Evolutionary conservation across 2,329 filamentous ascomycete genomes (phyloP).

Genomic region (Colletotrichum costaricense): DNA sequence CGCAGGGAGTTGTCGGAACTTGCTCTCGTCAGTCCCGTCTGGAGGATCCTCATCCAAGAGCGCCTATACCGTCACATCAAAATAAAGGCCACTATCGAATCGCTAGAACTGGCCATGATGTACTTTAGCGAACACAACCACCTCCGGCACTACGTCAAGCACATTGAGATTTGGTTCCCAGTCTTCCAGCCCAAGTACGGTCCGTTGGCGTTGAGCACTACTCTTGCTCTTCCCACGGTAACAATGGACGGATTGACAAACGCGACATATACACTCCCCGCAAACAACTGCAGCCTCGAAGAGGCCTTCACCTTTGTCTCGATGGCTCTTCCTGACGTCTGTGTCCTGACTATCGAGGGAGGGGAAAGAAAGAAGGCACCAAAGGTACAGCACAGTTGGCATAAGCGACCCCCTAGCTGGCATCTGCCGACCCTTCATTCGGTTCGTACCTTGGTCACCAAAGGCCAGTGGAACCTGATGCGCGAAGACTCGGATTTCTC

Average conservation of each 20-base stretch:
- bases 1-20: slow-evolving; percentile 75
- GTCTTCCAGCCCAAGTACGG: slow-evolving; percentile 72
- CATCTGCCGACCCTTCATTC: slow-evolving; percentile 61
- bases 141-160: slow-evolving; percentile 73
- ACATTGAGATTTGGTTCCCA: slow-evolving; percentile 83
- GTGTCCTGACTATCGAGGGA: slow-evolving; percentile 79
- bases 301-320: slow-evolving; percentile 75
- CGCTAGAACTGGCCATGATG: slow-evolving; percentile 66
- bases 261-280: slow-evolving; percentile 68
- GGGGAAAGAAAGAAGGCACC: slow-evolving; percentile 81
- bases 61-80: slow-evolving; percentile 82
- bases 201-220: slow-evolving; percentile 54
- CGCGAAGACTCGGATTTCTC: slow-evolving; percentile 71
- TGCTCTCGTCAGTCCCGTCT: slow-evolving; percentile 70
- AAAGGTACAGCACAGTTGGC: slow-evolving; percentile 58
- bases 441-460: slow-evolving; percentile 76
- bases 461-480: slow-evolving; percentile 83
- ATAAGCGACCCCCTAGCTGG: slow-evolving; percentile 42
- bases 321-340: slow-evolving; percentile 68
- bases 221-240: slow-evolving; percentile 61
- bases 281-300: slow-evolving; percentile 76
- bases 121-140: slow-evolving; percentile 72
- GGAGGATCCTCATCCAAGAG: slow-evolving; percentile 76
- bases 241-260: slow-evolving; percentile 66
- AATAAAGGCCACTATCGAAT: slow-evolving; percentile 76